phyloP scores from a whole-genome alignment of 192 early-diverging fungal genomes.

The Mortierella antarctica region DNA sequence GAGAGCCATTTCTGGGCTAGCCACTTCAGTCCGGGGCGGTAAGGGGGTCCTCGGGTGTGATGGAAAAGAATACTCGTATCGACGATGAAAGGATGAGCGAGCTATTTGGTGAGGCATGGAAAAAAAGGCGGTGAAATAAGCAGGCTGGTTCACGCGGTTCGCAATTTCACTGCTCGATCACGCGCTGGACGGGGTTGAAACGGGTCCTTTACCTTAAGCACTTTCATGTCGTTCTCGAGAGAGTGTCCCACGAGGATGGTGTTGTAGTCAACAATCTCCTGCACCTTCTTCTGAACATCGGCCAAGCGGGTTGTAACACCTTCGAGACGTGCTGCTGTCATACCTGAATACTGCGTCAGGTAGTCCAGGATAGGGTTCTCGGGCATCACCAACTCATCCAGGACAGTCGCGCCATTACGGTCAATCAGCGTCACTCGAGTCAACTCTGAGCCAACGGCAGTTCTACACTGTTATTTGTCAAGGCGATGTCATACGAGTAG shows the following conservation, averaged over 20 bases:
- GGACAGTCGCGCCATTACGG: constrained; percentile 46
- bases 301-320: constrained; percentile 52
- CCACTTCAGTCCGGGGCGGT: constrained; percentile 62
- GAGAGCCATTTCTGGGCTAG: constrained; percentile 64
- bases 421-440: constrained; percentile 66
- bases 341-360: constrained; percentile 66
- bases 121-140: not conserved
- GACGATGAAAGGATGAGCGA: constrained; percentile 68
- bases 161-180: not conserved
- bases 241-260: constrained; percentile 66
- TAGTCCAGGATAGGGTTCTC: constrained; percentile 65
- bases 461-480: constrained; percentile 21
- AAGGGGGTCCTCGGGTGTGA: constrained; percentile 60
- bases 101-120: not conserved
- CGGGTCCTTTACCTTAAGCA: constrained; percentile 54
- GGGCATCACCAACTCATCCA: constrained; percentile 65
- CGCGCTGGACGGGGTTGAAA: not conserved
- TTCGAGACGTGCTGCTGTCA: constrained; percentile 58
- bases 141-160: not conserved
- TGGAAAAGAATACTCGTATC: constrained; percentile 75
- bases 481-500: not conserved
- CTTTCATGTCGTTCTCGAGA: constrained; percentile 77
- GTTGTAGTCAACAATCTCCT: constrained; percentile 55
- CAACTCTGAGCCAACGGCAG: constrained; percentile 39
- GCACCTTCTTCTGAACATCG: constrained; percentile 60